Base-by-base conservation (phyloP, 1,139 yeast genomes). In the Candida buenavistaensis region DNA sequence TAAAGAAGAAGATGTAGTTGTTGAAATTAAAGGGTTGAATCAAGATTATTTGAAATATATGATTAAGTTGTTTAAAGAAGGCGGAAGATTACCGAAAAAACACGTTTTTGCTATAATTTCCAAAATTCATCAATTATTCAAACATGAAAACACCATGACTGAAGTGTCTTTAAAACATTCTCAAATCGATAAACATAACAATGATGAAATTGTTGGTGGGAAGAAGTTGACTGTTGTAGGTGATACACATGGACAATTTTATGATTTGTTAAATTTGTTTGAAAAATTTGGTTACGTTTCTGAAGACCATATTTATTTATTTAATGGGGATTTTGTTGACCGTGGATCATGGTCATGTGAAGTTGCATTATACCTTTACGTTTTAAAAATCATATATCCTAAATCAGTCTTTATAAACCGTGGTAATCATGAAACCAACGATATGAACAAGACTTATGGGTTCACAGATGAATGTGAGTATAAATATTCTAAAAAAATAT, bases 271-370 rank as follows among this genome's bases (percentile, higher is more conserved):
- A 52, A 84, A 90, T 55, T 72, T 92, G 35, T 92, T 92, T 58
- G 58, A 72, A 28, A 70, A 59, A 30, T 89, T 80, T 52, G 98
- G 98, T 6, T 59, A 64, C 41, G 82, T 80, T 14, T 77, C 82
- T 3, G 59, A 69, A 1, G 68, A 71, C n/a, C 97, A 90, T 58
- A 72, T 80, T 12, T 92, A 86, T 55, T 64, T 92, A 38, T 90
- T 92, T 67, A 92, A 92, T 54, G 98, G 99, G 32, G 98, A 94
- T 62, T 92, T 92, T 62, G 98, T 92, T 4, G 99, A 92, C 55
- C 75, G 99, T 54, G 99, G 99, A 2, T 86, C 96, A 6, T 92
- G 98, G 97, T 88, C 97, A 4, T 86, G 96, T 55, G 99, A 92
- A 57, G 95, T 92, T 35, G 97, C 97, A 1, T 66, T 94, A 33